phyloP scores from a whole-genome alignment of 1,284 basidiomycete species.

The Chalciporus sp. region DNA sequence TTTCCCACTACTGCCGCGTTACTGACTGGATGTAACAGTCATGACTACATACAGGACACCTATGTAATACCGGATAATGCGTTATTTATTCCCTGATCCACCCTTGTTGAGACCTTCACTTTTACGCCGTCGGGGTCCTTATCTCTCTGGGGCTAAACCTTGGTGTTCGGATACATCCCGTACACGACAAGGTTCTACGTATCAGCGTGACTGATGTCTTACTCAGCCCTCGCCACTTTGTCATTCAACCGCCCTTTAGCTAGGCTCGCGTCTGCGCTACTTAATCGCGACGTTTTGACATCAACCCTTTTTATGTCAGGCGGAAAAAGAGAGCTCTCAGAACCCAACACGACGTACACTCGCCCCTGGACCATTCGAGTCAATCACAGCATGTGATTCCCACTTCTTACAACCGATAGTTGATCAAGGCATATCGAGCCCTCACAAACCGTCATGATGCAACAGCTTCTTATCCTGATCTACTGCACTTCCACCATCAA shows the following conservation, averaged over 20 bases:
- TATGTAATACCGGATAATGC: slow-evolving; percentile 10
- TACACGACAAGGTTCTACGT: not conserved
- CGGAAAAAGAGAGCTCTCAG: not conserved
- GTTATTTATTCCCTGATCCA: not conserved
- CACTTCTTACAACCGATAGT: too few species aligned
- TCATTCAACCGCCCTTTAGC: not conserved
- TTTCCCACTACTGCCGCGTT: not conserved
- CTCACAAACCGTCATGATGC: too few species aligned
- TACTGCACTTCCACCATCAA: too few species aligned
- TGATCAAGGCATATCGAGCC: too few species aligned
- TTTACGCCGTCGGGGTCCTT: not conserved
- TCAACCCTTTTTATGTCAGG: not conserved
- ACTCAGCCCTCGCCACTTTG: not conserved
- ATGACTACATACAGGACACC: not conserved
- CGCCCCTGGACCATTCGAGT: too few species aligned
- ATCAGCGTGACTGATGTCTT: not conserved
- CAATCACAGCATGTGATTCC: too few species aligned
- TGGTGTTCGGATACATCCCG: not conserved
- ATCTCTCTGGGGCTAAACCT: not conserved
- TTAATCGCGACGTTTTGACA: not conserved
- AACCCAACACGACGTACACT: not conserved
- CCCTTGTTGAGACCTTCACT: not conserved
- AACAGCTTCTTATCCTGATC: too few species aligned
- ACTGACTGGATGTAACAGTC: slow-evolving; percentile 4
- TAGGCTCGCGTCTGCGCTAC: not conserved